Evolutionary conservation across 2,329 filamentous ascomycete species (phyloP).

Genomic region (Claviceps paspali): DNA sequence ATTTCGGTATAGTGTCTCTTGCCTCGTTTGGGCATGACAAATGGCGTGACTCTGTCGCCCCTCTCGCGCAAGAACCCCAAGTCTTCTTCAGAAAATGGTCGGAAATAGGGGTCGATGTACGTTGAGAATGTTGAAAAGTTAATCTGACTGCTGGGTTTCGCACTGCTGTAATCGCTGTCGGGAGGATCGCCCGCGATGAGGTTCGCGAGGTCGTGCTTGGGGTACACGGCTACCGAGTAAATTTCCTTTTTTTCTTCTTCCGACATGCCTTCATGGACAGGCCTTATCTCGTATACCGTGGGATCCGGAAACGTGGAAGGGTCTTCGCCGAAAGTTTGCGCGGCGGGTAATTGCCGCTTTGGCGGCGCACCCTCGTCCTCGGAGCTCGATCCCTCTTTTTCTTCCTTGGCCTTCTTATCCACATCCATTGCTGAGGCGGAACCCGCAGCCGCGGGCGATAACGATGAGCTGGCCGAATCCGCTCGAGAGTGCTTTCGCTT

Average conservation of each 20-base stretch:
- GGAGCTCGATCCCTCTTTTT: constrained; percentile 34
- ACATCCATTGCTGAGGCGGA: constrained; percentile 43
- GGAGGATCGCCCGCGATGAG: constrained; percentile 79
- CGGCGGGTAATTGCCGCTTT: constrained; percentile 52
- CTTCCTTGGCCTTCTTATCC: constrained; percentile 34
- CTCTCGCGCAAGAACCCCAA: constrained; percentile 82
- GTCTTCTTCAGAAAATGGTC: constrained; percentile 82
- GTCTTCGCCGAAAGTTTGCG: constrained; percentile 83
- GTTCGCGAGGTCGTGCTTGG: constrained; percentile 63
- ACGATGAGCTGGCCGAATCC: constrained; percentile 43
- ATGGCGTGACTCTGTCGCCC: constrained; percentile 70
- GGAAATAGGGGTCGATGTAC: constrained; percentile 83
- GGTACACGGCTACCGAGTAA: constrained; percentile 75
- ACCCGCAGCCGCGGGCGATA: constrained; percentile 37
- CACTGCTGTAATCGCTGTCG: constrained; percentile 88
- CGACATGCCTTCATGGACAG: constrained; percentile 58
- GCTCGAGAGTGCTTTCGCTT: constrained; percentile 38
- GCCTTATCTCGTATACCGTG: constrained; percentile 83
- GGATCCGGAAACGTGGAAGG: constrained; percentile 84
- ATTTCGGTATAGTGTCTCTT: constrained; percentile 76
- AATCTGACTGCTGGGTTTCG: constrained; percentile 88
- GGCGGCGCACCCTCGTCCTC: constrained; percentile 46
- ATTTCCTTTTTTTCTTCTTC: constrained; percentile 79
- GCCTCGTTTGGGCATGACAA: constrained; percentile 72
- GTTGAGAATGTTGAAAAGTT: constrained; percentile 85